A percentile compares a stretch with the other conserved stretches of the same genome.
Conservation (phyloP, 2,329 filamentous ascomycete species). For the Dactylella cylindrospora region DNA sequence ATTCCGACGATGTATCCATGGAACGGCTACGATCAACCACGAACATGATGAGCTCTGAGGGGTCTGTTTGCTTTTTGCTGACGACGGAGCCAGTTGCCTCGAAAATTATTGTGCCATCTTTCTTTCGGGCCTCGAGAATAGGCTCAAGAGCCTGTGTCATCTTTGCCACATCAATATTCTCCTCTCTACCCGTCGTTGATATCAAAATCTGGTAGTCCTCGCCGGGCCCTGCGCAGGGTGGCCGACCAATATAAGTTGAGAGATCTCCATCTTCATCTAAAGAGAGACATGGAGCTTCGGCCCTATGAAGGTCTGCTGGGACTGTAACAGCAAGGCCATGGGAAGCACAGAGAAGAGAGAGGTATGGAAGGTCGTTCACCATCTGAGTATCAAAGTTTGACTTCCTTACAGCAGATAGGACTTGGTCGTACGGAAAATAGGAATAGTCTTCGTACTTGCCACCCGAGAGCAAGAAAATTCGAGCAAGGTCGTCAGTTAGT, state of each 20-base stretch:
- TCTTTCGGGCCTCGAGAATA: conserved; percentile 49
- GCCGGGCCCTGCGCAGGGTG: conserved; percentile 50
- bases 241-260: conserved; percentile 52
- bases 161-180: conserved; percentile 51
- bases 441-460: conserved; percentile 7
- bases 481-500: neutral
- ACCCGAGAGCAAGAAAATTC: neutral
- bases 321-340: conserved; percentile 50
- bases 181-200: conserved; percentile 49
- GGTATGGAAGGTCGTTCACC: conserved; percentile 48
- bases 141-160: conserved; percentile 51
- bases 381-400: conserved; percentile 47
- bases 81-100: conserved; percentile 43
- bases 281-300: conserved; percentile 50
- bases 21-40: conserved; percentile 6
- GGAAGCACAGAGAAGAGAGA: conserved; percentile 50
- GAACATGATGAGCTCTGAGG: conserved; percentile 9
- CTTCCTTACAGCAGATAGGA: neutral
- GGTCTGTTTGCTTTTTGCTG: conserved; percentile 3
- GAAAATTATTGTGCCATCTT: conserved; percentile 51
- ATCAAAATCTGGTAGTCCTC: conserved; percentile 49
- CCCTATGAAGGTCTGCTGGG: conserved; percentile 34
- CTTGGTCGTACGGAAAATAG: neutral
- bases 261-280: conserved; percentile 51
- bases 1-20: neutral